Percentiles rank a stretch among this genome's conserved stretches.
phyloP scores from a whole-genome alignment of 805 yeast species.

The Schwanniomyces yamadae region DNA sequence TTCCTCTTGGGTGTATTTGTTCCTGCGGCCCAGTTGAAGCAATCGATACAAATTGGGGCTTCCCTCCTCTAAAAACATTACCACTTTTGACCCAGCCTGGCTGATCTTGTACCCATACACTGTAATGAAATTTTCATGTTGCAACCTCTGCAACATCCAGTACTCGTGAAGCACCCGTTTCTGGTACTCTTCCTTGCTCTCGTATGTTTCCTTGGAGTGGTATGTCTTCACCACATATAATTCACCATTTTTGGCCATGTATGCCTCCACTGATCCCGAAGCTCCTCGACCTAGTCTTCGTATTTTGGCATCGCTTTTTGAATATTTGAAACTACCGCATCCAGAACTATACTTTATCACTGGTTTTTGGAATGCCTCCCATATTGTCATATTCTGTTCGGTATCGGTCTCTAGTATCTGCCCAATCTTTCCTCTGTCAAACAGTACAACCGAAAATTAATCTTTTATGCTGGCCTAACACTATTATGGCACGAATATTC shows the following conservation, averaged over 20 bases:
- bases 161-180: slow-evolving; percentile 40
- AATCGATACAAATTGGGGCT: slow-evolving; percentile 16
- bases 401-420: no score
- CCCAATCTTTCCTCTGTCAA: no score
- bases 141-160: slow-evolving; percentile 21
- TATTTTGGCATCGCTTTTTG: background rate
- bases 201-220: slow-evolving; percentile 37
- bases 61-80: slow-evolving; percentile 36
- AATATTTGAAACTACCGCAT: background rate
- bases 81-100: slow-evolving; percentile 18
- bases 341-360: no score
- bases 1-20: slow-evolving; percentile 8
- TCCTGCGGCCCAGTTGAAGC: slow-evolving; percentile 6
- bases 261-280: slow-evolving; percentile 16
- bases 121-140: slow-evolving; percentile 34
- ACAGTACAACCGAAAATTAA: no score
- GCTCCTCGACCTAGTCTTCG: slow-evolving; percentile 13
- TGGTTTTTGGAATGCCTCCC: no score
- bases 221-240: slow-evolving; percentile 48
- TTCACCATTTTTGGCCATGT: slow-evolving; percentile 7
- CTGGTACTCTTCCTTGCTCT: slow-evolving; percentile 38
- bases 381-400: no score
- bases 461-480: background rate
- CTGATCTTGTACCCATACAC: slow-evolving; percentile 30
- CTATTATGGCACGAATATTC: background rate